A percentile compares a stretch with the other conserved stretches of the same genome.
Evolutionary conservation across 441 rosid species (phyloP).

Genomic region (Sinapis alba): DNA sequence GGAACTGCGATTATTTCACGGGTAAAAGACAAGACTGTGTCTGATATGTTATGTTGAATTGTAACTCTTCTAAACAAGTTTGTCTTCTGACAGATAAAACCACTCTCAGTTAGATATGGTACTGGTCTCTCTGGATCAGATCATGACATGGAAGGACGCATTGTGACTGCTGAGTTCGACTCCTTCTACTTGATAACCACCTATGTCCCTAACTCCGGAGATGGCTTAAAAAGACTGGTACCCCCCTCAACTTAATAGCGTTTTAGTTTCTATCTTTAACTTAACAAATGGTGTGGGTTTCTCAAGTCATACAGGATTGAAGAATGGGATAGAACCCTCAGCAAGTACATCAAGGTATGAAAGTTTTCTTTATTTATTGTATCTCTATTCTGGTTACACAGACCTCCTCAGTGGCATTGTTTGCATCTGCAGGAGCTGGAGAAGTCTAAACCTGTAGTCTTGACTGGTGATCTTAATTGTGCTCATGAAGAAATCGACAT

Average conservation of each 20-base stretch:
- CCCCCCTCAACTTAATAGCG: background rate
- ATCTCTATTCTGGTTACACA: constrained; percentile 8
- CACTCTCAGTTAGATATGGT: constrained; percentile 86
- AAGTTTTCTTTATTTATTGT: background rate
- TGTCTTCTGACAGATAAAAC: constrained; percentile 72
- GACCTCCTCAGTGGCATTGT: constrained; percentile 15
- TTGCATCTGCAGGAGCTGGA: constrained; percentile 70
- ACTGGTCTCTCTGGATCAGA: constrained; percentile 73
- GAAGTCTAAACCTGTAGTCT: constrained; percentile 90
- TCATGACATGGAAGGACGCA: constrained; percentile 86
- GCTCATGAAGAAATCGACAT: constrained; percentile 97
- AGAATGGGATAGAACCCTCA: constrained; percentile 82
- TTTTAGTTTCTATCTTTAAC: background rate
- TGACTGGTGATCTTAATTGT: constrained; percentile 94
- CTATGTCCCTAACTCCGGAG: constrained; percentile 95
- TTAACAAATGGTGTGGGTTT: constrained; percentile 17
- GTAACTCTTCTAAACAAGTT: constrained; percentile 5
- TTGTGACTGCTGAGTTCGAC: constrained; percentile 86
- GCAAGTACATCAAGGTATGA: constrained; percentile 81
- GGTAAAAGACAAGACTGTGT: constrained; percentile 45
- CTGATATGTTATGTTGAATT: background rate
- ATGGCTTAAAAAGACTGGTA: constrained; percentile 96
- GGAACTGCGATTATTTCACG: constrained; percentile 94
- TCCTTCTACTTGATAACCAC: constrained; percentile 68
- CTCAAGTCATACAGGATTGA: constrained; percentile 70